Base-by-base conservation (phyloP, 768 basidiomycete species). In the Mycena belliarum region DNA sequence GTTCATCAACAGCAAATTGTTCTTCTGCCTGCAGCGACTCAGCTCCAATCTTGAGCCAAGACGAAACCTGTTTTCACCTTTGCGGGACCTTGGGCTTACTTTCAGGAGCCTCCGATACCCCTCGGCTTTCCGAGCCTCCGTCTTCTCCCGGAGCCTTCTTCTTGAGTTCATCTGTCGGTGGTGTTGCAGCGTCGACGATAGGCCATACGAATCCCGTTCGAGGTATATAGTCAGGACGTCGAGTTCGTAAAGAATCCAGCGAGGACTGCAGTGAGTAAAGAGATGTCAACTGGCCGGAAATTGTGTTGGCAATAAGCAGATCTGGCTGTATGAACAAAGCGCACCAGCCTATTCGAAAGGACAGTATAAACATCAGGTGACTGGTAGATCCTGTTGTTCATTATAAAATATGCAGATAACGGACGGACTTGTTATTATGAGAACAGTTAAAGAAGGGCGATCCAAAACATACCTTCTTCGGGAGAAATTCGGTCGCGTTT, bases 321-420 rank as follows among this genome's bases (percentile, higher is more conserved):
- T 12, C 26, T 35, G 23, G 24, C 52, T 35, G 18, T 29, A 24
- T n/a, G 26, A 28, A 53, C 32, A 55, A n/a, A 40, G 21, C 80
- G 66, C 69, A 93, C 93, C 66, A 95, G 73, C 63, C 93, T 86
- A 65, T 91, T 92, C 48, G 92, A 92, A 40, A 95, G 75, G 2
- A 95, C 79, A 11, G 86, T 86, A 68, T 95, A 93, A 32, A 95
- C 75, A 63, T 92, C 88, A 11, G 93, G 93, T 0, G 91, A 85
- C 68, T 91, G 91, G 69, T 95, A 95, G 61, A 95, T 92, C 60
- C 90, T 85, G 68, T 89, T 90, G 73, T 94, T 88, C 75, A 93
- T 82, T 67, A 95, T 85, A 68, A 93, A 95, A 71, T 93, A 95
- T 10, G 86, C 88, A 18, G 88, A 89, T 58, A 94, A 73, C 4